phyloP scores from a whole-genome alignment of 345 rosid species.

The Eucalyptus polyanthemos region DNA sequence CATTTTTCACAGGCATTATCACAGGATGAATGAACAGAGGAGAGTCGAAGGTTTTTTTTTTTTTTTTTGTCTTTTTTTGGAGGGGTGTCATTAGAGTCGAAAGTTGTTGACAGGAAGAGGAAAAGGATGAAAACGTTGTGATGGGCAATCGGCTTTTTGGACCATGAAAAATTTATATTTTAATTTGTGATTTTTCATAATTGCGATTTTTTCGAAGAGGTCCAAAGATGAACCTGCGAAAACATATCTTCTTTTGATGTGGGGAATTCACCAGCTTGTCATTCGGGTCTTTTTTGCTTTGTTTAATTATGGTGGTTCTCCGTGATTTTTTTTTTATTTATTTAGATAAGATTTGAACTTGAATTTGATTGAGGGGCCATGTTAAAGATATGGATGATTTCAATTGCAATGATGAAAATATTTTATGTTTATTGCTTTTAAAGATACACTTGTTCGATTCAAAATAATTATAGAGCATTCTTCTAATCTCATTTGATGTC shows the following conservation, averaged over 20 bases:
- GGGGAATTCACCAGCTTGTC: background rate
- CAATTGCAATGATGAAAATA: no score
- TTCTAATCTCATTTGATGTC: rapidly evolving
- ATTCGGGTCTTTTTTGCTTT: no score
- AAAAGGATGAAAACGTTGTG: background rate
- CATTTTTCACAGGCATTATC: background rate
- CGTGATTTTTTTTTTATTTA: no score
- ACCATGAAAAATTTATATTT: background rate
- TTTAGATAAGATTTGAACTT: background rate
- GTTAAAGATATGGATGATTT: background rate
- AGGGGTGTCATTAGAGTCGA: background rate
- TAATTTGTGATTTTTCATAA: no score
- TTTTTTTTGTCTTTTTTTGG: no score
- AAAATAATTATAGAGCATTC: rapidly evolving
- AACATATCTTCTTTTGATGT: background rate
- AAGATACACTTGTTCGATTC: no score
- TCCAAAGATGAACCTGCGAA: background rate
- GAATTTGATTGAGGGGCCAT: background rate
- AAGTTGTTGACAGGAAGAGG: background rate
- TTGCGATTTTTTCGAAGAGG: background rate
- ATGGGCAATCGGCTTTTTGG: background rate
- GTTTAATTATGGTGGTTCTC: background rate
- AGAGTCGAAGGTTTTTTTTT: no score
- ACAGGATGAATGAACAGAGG: background rate
- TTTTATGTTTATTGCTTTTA: no score